Evolutionary conservation across 805 yeast species (phyloP).

Genomic region (Jamesozyma rosinii): DNA sequence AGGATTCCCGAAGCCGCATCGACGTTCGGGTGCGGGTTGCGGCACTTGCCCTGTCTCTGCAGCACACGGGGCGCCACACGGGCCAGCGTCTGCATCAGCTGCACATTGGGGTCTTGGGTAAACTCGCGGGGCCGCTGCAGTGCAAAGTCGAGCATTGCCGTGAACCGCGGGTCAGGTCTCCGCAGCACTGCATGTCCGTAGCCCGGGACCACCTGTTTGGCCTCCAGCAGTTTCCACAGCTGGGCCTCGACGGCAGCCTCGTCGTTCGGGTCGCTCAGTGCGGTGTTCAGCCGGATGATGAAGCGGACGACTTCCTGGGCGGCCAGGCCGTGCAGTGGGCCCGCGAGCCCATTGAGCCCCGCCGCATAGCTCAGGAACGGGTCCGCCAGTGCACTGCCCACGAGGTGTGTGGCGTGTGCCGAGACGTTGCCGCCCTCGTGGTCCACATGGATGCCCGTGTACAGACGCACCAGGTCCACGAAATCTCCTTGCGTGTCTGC

Average conservation of each 20-base stretch:
- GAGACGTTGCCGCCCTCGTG: slow-evolving; percentile 88
- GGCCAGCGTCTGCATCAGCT: slow-evolving; percentile 56
- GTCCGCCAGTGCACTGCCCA: slow-evolving; percentile 71
- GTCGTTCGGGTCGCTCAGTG: slow-evolving; percentile 29
- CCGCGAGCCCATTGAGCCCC: slow-evolving; percentile 76
- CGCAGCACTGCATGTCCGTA: slow-evolving; percentile 84
- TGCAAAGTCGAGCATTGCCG: slow-evolving; percentile 65
- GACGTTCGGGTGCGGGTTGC: slow-evolving; percentile 80
- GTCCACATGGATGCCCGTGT: slow-evolving; percentile 73
- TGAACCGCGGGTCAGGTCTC: slow-evolving; percentile 73
- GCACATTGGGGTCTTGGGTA: slow-evolving; percentile 54
- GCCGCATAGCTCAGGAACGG: slow-evolving; percentile 70
- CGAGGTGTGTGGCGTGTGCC: slow-evolving; percentile 78
- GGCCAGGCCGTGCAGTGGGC: slow-evolving; percentile 80
- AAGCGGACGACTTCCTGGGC: slow-evolving; percentile 78
- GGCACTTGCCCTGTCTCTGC: slow-evolving; percentile 72
- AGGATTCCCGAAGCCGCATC: slow-evolving; percentile 73
- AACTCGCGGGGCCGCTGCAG: slow-evolving; percentile 43
- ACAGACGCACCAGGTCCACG: slow-evolving; percentile 67
- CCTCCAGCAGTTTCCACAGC: slow-evolving; percentile 62
- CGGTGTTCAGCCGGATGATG: slow-evolving; percentile 48
- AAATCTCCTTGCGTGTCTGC: slow-evolving; percentile 47
- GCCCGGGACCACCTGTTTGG: slow-evolving; percentile 77
- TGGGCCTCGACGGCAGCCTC: slow-evolving; percentile 48
- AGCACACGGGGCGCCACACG: slow-evolving; percentile 68